Base-by-base conservation (phyloP, 352 stramenopile genomes). In the Blastocystis sp. region DNA sequence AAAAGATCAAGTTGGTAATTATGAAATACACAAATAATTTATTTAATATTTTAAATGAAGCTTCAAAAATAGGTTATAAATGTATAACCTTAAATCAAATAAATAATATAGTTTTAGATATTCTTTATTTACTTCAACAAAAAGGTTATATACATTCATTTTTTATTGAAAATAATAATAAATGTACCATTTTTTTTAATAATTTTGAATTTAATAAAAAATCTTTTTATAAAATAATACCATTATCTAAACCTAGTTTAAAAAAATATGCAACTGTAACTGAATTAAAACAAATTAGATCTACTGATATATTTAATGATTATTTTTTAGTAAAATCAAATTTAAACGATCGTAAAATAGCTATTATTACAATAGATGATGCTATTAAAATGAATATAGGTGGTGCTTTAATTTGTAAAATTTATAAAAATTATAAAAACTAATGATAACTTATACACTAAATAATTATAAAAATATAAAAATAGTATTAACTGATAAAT, bases 221-320 rank as follows among this genome's bases (percentile, higher is more conserved):
- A 48, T 32, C 54, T 54, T 67, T 55, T 39, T 52, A 55, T 55
- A 54, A 55, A 66, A 67, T 58, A 25, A 30, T 27, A 57, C 32
- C 27, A 42, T 24, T 65, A 27, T 27, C 48, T 48, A 21, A 24
- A 58, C 5, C 27, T 46, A 41, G 16, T 9, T 28, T n/a, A 56
- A 65, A 55, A 67, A 30, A 67, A 67, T 67, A 59, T 41, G 56
- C 35, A 47, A 49, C 54, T 46, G 37, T 56, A 59, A 59, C 35
- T 44, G 49, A 31, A 30, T 55, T 31, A 47, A 48, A 39, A 65
- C 32, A 23, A 30, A 42, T 45, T 39, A 23, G 31, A 65, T 40
- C 9, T 21, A 30, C 48, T 30, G 18, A 65, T 34, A 33, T 23
- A 23, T 55, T 55, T 42, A 37, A 42, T 55, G 43, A 49, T 52